Percentiles rank a stretch among this genome's conserved stretches.
phyloP scores from a whole-genome alignment of 345 rosid genomes.

The Boechera divaricarpa region DNA sequence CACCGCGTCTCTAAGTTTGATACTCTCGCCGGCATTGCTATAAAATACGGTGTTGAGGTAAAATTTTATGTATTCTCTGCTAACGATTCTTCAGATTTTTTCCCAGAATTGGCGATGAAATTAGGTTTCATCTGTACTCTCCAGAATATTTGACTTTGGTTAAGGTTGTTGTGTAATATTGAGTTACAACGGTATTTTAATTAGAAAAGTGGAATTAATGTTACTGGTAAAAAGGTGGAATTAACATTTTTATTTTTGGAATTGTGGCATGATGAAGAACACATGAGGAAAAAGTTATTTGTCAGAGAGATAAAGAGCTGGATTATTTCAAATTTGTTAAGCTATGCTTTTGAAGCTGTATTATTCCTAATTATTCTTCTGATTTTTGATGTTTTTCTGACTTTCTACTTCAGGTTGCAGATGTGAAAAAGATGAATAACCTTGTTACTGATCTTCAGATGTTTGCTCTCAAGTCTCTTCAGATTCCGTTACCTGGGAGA shows the following conservation, averaged over 20 bases:
- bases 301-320: slow-evolving; percentile 13
- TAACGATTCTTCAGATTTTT: neutral
- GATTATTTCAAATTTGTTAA: neutral
- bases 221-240: neutral
- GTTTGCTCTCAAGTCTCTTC: slow-evolving; percentile 84
- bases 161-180: slow-evolving; percentile 17
- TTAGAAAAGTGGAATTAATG: slow-evolving; percentile 22
- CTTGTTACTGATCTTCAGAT: slow-evolving; percentile 91
- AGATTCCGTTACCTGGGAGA: slow-evolving; percentile 88
- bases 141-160: slow-evolving; percentile 7
- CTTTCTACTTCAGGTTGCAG: slow-evolving; percentile 66
- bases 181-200: slow-evolving; percentile 19
- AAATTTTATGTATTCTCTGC: neutral
- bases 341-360: slow-evolving; percentile 19
- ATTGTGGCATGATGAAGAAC: slow-evolving; percentile 15
- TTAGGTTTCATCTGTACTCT: neutral
- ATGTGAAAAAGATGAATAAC: slow-evolving; percentile 86
- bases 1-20: slow-evolving; percentile 80
- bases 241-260: neutral
- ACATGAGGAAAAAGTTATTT: slow-evolving; percentile 25
- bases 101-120: neutral
- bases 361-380: slow-evolving; percentile 8
- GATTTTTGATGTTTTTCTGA: neutral
- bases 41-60: slow-evolving; percentile 95
- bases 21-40: slow-evolving; percentile 94